Percentiles rank a stretch among this genome's conserved stretches.
phyloP scores from a whole-genome alignment of 2,329 filamentous ascomycete species.

The Incumbomyces lentus region DNA sequence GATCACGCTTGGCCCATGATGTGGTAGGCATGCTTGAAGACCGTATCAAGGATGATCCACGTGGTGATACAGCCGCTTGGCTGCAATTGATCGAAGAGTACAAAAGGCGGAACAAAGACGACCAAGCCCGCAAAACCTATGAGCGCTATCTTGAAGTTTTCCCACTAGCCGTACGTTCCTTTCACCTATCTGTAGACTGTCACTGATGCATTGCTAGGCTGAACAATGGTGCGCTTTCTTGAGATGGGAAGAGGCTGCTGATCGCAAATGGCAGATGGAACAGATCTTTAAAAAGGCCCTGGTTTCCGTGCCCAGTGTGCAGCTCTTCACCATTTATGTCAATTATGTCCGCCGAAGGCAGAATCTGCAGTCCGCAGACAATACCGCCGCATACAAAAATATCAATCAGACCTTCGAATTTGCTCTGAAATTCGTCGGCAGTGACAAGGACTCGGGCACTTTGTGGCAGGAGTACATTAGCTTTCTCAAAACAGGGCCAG shows the following conservation, averaged over 20 bases:
- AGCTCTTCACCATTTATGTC: slow-evolving; percentile 85
- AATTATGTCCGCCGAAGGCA: slow-evolving; percentile 90
- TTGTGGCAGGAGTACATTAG: slow-evolving; percentile 94
- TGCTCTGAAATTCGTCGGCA: slow-evolving; percentile 77
- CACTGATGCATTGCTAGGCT: slow-evolving; percentile 50
- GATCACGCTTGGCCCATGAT: slow-evolving; percentile 58
- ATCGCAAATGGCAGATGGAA: slow-evolving; percentile 72
- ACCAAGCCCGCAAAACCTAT: slow-evolving; percentile 69
- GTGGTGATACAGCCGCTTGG: slow-evolving; percentile 90
- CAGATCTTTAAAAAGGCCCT: slow-evolving; percentile 73
- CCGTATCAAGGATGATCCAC: slow-evolving; percentile 81
- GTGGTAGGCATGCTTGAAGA: slow-evolving; percentile 74
- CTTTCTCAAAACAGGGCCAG: slow-evolving; percentile 81
- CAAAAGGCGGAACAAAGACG: slow-evolving; percentile 67
- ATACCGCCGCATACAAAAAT: slow-evolving; percentile 64
- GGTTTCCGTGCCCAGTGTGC: slow-evolving; percentile 67
- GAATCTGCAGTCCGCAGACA: slow-evolving; percentile 70
- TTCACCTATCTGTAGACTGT: slow-evolving; percentile 6
- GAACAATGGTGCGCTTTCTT: slow-evolving; percentile 85
- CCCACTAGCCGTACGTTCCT: slow-evolving; percentile 70
- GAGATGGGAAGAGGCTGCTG: slow-evolving; percentile 77
- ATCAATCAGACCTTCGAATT: slow-evolving; percentile 86
- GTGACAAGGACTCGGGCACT: slow-evolving; percentile 78
- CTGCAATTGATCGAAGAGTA: slow-evolving; percentile 75
- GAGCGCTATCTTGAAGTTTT: slow-evolving; percentile 81